Evolutionary conservation across 257 asterid genomes (phyloP).

Genomic region (Nicotiana undulata): DNA sequence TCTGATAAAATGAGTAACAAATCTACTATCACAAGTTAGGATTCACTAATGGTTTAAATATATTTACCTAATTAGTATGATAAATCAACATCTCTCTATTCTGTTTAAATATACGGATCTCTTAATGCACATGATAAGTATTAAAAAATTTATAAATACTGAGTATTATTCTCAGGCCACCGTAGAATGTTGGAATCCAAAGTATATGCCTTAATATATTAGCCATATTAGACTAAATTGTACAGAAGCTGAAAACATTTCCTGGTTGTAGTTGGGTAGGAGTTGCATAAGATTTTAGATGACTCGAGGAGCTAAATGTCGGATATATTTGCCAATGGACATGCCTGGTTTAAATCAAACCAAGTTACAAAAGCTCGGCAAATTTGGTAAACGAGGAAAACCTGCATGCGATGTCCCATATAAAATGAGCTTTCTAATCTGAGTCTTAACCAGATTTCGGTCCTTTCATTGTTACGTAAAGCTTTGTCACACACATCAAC

Average conservation of each 20-base stretch:
- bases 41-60: no score
- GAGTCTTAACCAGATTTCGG: not conserved
- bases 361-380: not conserved
- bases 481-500: not conserved
- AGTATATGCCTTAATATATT: no score
- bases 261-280: constrained; percentile 60
- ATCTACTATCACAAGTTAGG: no score
- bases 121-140: no score
- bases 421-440: not conserved
- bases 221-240: no score
- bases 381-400: not conserved
- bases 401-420: not conserved
- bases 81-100: no score
- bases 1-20: no score
- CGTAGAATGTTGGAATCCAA: no score
- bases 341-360: not conserved
- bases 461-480: not conserved
- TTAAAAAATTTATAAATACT: no score
- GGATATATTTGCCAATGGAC: not conserved
- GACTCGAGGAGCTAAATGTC: not conserved
- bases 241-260: constrained; percentile 33
- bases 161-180: no score
- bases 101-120: no score
- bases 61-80: no score
- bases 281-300: constrained; percentile 18